phyloP scores from a whole-genome alignment of 768 basidiomycete species.

The Podaxis mareebaensis region DNA sequence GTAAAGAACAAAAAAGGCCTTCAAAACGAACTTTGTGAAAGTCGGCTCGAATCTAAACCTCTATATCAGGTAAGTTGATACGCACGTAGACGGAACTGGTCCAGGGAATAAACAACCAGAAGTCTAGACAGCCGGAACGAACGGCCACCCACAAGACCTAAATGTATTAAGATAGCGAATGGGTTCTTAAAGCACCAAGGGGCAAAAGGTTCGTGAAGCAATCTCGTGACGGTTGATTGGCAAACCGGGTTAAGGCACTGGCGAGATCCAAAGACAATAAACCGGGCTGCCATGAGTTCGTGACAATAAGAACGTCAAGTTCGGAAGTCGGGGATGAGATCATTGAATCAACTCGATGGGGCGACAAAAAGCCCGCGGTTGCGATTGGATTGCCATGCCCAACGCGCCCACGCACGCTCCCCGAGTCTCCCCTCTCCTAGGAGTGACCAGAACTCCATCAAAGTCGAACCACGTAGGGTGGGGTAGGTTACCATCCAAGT shows the following conservation, averaged over 20 bases:
- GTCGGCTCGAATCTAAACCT: neutral
- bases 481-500: neutral
- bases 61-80: slow-evolving; percentile 5
- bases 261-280: slow-evolving; percentile 11
- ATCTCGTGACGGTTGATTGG: slow-evolving; percentile 13
- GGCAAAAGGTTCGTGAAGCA: neutral
- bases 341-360: neutral
- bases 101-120: neutral
- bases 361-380: neutral
- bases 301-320: slow-evolving; percentile 11
- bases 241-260: slow-evolving; percentile 6
- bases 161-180: neutral
- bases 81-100: neutral
- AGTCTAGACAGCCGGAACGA: neutral
- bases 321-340: neutral
- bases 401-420: neutral
- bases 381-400: neutral
- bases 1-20: neutral
- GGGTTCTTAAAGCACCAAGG: neutral
- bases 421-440: neutral
- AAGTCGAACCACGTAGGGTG: neutral
- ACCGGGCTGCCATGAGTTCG: slow-evolving; percentile 7
- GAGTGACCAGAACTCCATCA: neutral
- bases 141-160: neutral
- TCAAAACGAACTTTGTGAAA: neutral